Evolutionary conservation across 495 filamentous ascomycete species (phyloP).

Genomic region (Annulohypoxylon moriforme): DNA sequence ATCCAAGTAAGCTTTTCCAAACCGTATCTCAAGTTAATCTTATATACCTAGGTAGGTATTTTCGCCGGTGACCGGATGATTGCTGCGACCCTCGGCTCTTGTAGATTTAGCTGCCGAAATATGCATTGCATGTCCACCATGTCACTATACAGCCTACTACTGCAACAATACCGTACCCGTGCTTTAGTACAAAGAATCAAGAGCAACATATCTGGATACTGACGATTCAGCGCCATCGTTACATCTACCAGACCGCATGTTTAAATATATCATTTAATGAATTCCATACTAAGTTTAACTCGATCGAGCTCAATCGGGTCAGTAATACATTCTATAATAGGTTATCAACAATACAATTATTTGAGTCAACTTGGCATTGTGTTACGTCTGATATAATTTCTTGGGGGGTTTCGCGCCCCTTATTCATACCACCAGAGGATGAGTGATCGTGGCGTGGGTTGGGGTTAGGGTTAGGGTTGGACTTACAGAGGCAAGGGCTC

Average conservation of each 20-base stretch:
- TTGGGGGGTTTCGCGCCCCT: too few relatives aligned
- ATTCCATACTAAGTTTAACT: too few relatives aligned
- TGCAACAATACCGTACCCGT: neutral
- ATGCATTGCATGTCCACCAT: neutral
- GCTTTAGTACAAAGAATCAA: neutral
- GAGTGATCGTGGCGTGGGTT: neutral
- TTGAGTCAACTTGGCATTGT: too few relatives aligned
- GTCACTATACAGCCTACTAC: neutral
- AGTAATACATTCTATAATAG: too few relatives aligned
- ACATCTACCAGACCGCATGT: too few relatives aligned
- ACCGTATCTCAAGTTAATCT: neutral
- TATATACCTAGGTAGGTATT: too few relatives aligned
- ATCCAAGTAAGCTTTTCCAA: neutral
- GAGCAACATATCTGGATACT: neutral
- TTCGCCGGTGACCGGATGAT: conserved; percentile 13
- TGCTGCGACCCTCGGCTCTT: conserved; percentile 29
- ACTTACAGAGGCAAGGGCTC: neutral
- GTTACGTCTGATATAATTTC: too few relatives aligned
- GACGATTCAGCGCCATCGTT: neutral
- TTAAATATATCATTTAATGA: too few relatives aligned
- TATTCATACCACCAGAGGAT: too few relatives aligned
- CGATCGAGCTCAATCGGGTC: too few relatives aligned
- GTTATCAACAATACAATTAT: neutral
- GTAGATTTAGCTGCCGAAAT: conserved; percentile 11
- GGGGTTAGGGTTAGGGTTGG: neutral